Evolutionary conservation across 345 rosid genomes (phyloP), one percentile per base, ranked within the genome.

Genomic region (Orychophragmus violaceus): DNA sequence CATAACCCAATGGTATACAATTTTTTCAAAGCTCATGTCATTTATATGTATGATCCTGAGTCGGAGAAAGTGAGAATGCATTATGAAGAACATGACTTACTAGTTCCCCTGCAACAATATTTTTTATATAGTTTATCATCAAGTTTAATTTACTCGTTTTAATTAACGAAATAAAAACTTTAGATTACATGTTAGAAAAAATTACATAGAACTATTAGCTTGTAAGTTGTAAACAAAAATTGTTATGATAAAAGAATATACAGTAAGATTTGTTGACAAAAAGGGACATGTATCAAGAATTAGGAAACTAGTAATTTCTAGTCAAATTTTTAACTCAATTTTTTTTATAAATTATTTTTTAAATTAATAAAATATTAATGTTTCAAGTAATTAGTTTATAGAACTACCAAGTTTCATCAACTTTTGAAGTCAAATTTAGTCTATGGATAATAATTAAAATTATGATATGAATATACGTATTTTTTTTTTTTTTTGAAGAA

Each of bases 371-470:
- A n/a, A n/a, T n/a, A n/a, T n/a, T n/a, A n/a, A n/a, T n/a, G n/a
- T n/a, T n/a, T n/a, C n/a, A n/a, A n/a, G n/a, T n/a, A n/a, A n/a
- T n/a, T n/a, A n/a, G n/a, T n/a, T n/a, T n/a, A n/a, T n/a, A 9
- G 19, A 45, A 46, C 57, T 24, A 68, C 23, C 36, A 59, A 48
- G n/a, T n/a, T n/a, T 37, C 29, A 68, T 36, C 18, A 54, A 66
- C 14, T 6, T 5, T 67, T 32, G 17, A 36, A 13, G 57, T 57
- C 72, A 68, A 68, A n/a, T n/a, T 32, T 30, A 22, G 64, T 45
- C 57, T 45, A 33, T 5, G 52, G 18, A 28, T 28, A 21, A n/a
- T 21, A 46, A 21, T 19, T 19, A 46, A 46, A 46, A 13, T 46
- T 17, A n/a, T 46, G 51, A 29, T 44, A 17, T 57, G 28, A n/a